Base-by-base conservation (phyloP, 2,329 filamentous ascomycete genomes). In the Xylaria sp. region DNA sequence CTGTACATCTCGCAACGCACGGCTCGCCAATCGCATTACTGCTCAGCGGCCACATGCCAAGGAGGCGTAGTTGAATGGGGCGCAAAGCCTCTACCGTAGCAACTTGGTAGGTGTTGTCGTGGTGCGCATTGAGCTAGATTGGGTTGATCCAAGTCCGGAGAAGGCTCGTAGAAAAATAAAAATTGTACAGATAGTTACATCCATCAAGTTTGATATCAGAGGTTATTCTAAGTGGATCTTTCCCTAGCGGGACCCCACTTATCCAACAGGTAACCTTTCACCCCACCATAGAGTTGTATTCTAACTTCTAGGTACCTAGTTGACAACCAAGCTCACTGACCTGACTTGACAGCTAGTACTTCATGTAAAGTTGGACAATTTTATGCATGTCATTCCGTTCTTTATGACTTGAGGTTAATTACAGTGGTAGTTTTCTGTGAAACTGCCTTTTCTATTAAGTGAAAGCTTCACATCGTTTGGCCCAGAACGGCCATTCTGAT, bases 11-110 rank as follows among this genome's bases (percentile, higher is more conserved):
- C 75, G 76, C 70, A 74, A 60, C 36, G 59, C 59, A 69, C 70
- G 75, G 70, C 69, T 72, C 75, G 69, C 75, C 74, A 74, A 64
- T 77, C 76, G 77, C 77, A 79, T 79, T 77, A 77, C 77, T 78
- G 74, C 73, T 59, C 71, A 67, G 51, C 65, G 59, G 60, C 73
- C 48, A 75, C 76, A 77, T 77, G 60, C 71, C 73, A 73, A 40
- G 26, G 31, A 46, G 65, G 28, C 53, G 46, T 58, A 31, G 5
- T 51, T 42, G 26, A 42, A 59, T 36, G 10, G 4, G 49, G 36
- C 20, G 26, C 53, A 42, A 51, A 53, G 48, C 60, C 36, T 49
- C 31, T 63, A 51, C 38, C 56, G 46, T 58, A 10, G 23, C n/a
- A 48, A 33, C 26, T 53, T 28, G 40, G 54, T 61, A n/a, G 53